Percentiles rank a stretch among this genome's conserved stretches.
Conservation (phyloP, 2,329 filamentous ascomycete genomes). For the Aspergillus awamori region DNA sequence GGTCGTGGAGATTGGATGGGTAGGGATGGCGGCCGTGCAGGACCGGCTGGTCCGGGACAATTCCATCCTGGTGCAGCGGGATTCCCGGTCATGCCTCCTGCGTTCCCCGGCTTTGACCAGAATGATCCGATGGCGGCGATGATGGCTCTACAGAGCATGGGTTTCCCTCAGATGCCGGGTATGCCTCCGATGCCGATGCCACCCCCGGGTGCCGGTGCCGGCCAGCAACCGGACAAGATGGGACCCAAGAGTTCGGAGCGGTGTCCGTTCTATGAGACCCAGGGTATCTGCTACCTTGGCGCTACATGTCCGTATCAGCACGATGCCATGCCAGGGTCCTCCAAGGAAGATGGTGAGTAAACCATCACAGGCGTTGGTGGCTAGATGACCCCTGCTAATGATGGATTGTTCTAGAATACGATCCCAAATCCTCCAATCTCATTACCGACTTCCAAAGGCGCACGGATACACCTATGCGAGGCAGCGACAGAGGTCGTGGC, state of each 20-base stretch:
- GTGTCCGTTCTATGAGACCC: slow-evolving; percentile 61
- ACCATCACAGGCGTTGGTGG: background rate
- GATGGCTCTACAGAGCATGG: slow-evolving; percentile 57
- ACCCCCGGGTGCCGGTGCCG: slow-evolving; percentile 26
- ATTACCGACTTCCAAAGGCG: slow-evolving; percentile 35
- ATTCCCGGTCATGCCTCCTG: slow-evolving; percentile 45
- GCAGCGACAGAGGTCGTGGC: slow-evolving; percentile 39
- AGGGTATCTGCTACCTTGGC: slow-evolving; percentile 61
- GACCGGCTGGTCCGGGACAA: slow-evolving; percentile 26
- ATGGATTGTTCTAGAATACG: slow-evolving; percentile 49
- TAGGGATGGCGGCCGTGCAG: slow-evolving; percentile 30
- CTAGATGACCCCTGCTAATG: background rate
- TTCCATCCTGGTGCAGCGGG: slow-evolving; percentile 34
- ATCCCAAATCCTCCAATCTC: slow-evolving; percentile 55
- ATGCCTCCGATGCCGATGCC: slow-evolving; percentile 49
- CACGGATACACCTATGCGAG: slow-evolving; percentile 26
- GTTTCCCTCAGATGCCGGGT: slow-evolving; percentile 52
- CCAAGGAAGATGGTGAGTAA: slow-evolving; percentile 42
- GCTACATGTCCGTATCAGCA: slow-evolving; percentile 62
- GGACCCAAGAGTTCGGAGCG: slow-evolving; percentile 43
- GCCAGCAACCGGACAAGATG: slow-evolving; percentile 34
- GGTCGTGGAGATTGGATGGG: slow-evolving; percentile 49
- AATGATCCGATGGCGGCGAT: slow-evolving; percentile 60
- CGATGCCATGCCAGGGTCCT: slow-evolving; percentile 47
- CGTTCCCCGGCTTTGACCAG: slow-evolving; percentile 57